Conservation (phyloP, 805 yeast species). For the Spathaspora gorwiae region DNA sequence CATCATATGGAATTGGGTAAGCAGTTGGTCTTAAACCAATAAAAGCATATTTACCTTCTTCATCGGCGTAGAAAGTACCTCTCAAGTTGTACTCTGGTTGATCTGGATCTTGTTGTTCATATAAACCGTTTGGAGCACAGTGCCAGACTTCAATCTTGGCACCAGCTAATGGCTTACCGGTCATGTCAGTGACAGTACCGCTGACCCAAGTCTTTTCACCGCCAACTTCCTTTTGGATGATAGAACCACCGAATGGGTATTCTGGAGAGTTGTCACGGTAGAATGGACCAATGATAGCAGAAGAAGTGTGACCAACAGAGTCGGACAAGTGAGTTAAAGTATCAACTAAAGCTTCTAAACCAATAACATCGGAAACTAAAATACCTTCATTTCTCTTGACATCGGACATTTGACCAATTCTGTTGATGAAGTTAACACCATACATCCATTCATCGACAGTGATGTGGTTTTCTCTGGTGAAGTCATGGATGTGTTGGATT, state of each 20-base stretch:
- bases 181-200: conserved; percentile 20
- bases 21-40: conserved; percentile 28
- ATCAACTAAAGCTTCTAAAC: conserved; percentile 30
- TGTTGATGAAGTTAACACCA: conserved; percentile 25
- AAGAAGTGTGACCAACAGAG: conserved; percentile 17
- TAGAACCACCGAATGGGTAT: conserved; percentile 25
- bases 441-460: conserved; percentile 32
- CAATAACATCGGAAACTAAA: conserved; percentile 29
- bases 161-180: conserved; percentile 24
- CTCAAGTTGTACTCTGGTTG: conserved; percentile 29
- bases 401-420: conserved; percentile 29
- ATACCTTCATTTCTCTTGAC: conserved; percentile 28
- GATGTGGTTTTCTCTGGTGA: conserved; percentile 28
- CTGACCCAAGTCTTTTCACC: conserved; percentile 23
- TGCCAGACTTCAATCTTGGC: conserved; percentile 33
- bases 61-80: conserved; percentile 23
- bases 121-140: conserved; percentile 33
- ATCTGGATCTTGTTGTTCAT: conserved; percentile 33
- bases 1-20: conserved; percentile 35
- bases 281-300: conserved; percentile 33
- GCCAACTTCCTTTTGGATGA: conserved; percentile 26
- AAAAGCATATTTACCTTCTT: conserved; percentile 17
- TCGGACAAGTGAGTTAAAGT: conserved; percentile 20
- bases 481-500: conserved; percentile 32
- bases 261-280: conserved; percentile 25